Conservation (phyloP, 1,284 basidiomycete species). For the Retiboletus fuscus region DNA sequence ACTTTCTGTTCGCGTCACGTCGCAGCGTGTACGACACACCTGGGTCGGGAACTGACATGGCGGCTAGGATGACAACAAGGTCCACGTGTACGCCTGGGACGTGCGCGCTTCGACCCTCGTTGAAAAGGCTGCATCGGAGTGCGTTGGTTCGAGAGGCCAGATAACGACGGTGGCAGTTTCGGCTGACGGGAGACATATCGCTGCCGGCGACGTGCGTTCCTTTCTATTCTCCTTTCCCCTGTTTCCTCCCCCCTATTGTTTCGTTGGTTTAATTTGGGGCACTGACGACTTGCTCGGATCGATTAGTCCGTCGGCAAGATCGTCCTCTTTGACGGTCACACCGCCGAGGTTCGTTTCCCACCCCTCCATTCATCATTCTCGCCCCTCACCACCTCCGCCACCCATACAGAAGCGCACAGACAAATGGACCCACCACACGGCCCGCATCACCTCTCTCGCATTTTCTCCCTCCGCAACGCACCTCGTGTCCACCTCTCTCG, state of each 20-base stretch:
- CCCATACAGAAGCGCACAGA: slow-evolving; percentile 32
- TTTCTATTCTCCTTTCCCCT: neutral
- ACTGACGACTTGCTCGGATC: slow-evolving; percentile 17
- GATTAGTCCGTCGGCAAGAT: slow-evolving; percentile 78
- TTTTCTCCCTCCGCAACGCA: slow-evolving; percentile 57
- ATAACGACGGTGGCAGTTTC: slow-evolving; percentile 88
- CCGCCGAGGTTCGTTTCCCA: slow-evolving; percentile 60
- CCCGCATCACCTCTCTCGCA: slow-evolving; percentile 81
- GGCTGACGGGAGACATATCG: slow-evolving; percentile 79
- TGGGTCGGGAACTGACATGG: slow-evolving; percentile 1
- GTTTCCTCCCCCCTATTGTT: neutral
- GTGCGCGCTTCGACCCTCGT: slow-evolving; percentile 62
- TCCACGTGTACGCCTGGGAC: slow-evolving; percentile 79
- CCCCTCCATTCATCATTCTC: neutral
- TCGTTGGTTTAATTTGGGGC: neutral
- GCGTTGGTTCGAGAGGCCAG: slow-evolving; percentile 68
- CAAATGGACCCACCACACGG: slow-evolving; percentile 92
- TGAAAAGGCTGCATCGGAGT: slow-evolving; percentile 71
- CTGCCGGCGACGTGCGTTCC: slow-evolving; percentile 80
- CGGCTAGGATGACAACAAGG: slow-evolving; percentile 72
- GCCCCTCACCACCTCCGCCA: neutral
- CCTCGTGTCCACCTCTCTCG: slow-evolving; percentile 88
- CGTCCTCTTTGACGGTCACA: slow-evolving; percentile 78
- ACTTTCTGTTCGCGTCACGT: neutral
- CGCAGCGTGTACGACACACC: neutral